Base-by-base conservation (phyloP, 2,329 filamentous ascomycete genomes). In the Xylaria sp. region DNA sequence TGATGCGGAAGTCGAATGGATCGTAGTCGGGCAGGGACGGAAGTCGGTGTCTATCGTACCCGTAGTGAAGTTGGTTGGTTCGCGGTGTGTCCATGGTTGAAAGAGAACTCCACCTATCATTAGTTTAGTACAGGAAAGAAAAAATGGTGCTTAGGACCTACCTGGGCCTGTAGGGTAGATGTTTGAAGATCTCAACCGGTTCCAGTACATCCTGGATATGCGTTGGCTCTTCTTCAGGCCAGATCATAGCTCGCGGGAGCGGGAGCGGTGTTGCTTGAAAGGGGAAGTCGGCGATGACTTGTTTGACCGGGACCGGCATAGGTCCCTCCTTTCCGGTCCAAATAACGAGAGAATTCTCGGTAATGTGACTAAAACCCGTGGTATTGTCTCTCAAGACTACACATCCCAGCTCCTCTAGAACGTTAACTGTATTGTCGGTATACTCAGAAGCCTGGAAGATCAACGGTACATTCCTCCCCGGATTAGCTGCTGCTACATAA, bases 271-370 rank as follows among this genome's bases (percentile, higher is more conserved):
- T 6, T 1, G 7, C 15, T 40, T 61, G 59, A 7, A 28, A 51
- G 2, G 46, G 44, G 46, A 61, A 61, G 28, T 61, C 59, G 11
- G 59, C 59, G 3, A 61, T 51, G 10, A 61, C 15, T 42, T 61
- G 59, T 13, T 61, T 61, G 1, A 61, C 46, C 20, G 59, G 59
- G 46, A 53, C 15, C 20, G 46, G 20, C 10, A 61, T 33, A 7
- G 33, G 44, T 7, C 31, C 31, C 4, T 51, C 44, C 17, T 7
- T 51, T 33, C 44, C 31, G 6, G 36, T 38, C 59, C 59, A 61
- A 10, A 61, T 51, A 15, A 61, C 46, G 20, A 61, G 44, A 3
- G 31, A 28, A 7, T 51, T 51, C 44, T 28, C 20, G 11, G 28
- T 61, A 7, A 61, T 28, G 36, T 40, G 23, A 2, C 33, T 20